Percentiles rank a stretch among this genome's conserved stretches.
These are phyloP conservation scores for Acmispon strigosus DNA, from an alignment of 306 rosid species.

Conservation along the genomic window DNA sequence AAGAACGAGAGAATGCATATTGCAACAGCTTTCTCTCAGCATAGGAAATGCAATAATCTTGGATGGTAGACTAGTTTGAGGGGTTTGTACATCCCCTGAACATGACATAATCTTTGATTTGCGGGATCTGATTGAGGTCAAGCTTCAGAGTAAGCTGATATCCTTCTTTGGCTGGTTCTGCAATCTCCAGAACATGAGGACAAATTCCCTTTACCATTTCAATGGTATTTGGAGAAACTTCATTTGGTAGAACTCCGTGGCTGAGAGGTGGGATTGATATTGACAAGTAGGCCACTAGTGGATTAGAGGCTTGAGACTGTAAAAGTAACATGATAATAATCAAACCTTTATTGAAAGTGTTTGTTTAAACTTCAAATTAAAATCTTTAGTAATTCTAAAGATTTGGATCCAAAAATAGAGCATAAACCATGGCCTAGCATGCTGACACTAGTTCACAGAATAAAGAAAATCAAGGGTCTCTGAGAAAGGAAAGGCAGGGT, in stretches of 20 bases:
- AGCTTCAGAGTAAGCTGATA: slow-evolving; percentile 66
- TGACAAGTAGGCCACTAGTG: slow-evolving; percentile 51
- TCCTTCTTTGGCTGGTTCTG: slow-evolving; percentile 65
- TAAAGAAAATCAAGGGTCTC: no score
- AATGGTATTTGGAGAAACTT: slow-evolving; percentile 41
- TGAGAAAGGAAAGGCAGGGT: no score
- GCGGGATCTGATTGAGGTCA: slow-evolving; percentile 46
- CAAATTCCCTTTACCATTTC: slow-evolving; percentile 51
- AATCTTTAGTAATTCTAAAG: neutral
- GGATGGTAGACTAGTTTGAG: slow-evolving; percentile 77
- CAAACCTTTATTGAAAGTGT: neutral
- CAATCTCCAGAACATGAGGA: slow-evolving; percentile 46
- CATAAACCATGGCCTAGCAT: no score
- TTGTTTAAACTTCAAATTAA: neutral
- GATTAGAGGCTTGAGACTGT: slow-evolving; percentile 61
- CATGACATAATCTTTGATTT: slow-evolving; percentile 59
- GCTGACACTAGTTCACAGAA: no score
- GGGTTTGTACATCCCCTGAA: slow-evolving; percentile 59
- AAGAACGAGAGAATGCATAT: no score
- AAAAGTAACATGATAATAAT: slow-evolving; percentile 8
- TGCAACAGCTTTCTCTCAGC: no score
- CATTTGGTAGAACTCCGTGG: slow-evolving; percentile 38
- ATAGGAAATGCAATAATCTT: no score
- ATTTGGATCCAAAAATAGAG: neutral
- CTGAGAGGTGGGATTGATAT: slow-evolving; percentile 63